Conservation (phyloP, 495 filamentous ascomycete species). For the Penicillium odoratum region DNA sequence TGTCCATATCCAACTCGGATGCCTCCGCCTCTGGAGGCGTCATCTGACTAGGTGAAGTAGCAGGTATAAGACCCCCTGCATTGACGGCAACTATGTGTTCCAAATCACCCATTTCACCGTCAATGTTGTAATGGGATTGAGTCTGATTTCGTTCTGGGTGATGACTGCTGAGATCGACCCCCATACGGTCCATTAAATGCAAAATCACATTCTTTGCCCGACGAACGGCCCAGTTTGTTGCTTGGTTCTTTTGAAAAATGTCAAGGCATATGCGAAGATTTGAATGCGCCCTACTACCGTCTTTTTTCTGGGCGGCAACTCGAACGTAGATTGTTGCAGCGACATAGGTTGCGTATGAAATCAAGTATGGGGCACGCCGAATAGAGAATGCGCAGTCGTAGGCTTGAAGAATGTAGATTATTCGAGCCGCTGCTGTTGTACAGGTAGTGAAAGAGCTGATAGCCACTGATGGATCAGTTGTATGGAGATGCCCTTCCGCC, state of each 20-base stretch:
- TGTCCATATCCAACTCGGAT: constrained; percentile 32
- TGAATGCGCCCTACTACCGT: constrained; percentile 28
- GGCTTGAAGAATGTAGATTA: constrained; percentile 19
- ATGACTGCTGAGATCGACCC: constrained; percentile 16
- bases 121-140: not conserved
- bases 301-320: constrained; percentile 33
- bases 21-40: constrained; percentile 21
- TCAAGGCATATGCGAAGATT: constrained; percentile 28
- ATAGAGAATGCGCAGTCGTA: constrained; percentile 33
- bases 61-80: not conserved
- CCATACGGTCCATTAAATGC: constrained; percentile 36
- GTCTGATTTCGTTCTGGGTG: not conserved
- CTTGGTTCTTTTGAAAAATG: constrained; percentile 32
- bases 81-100: not conserved
- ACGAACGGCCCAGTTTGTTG: constrained; percentile 34
- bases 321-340: constrained; percentile 38
- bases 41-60: constrained; percentile 1
- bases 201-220: constrained; percentile 32
- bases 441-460: constrained; percentile 25
- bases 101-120: not conserved
- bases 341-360: constrained; percentile 42
- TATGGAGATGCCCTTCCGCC: constrained; percentile 29
- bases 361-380: constrained; percentile 33
- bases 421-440: constrained; percentile 23
- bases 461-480: constrained; percentile 23